Base-by-base conservation (phyloP, 768 basidiomycete genomes). In the Lactarius hatsudake region DNA sequence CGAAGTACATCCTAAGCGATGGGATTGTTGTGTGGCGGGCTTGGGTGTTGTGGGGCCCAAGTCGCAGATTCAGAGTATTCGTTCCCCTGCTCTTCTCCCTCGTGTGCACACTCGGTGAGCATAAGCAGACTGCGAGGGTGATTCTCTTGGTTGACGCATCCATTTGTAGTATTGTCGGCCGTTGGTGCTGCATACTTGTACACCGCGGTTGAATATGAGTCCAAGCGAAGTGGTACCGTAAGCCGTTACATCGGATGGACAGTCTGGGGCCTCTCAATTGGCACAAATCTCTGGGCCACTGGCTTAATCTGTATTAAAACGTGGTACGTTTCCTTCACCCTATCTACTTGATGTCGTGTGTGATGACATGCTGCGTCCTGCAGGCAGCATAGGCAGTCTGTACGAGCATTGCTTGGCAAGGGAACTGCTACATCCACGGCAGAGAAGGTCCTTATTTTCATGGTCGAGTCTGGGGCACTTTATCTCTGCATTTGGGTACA, bases 201-300 rank as follows among this genome's bases (percentile, higher is more conserved):
- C 48, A 1, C 20, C 13, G 26, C 48, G 34, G 0, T 7, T 15
- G 34, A 36, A 9, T 18, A 53, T n/a, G 2, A 32, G 45, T 38
- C 34, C 17, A 8, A 43, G 55, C 55, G 23, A 26, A 18, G 38
- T 3, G 28, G 18, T 26, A 23, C 0, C 10, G 12, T 59, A 13
- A 58, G 53, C 55, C 20, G 1, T 17, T 20, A 38, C 43, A 17
- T 63, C 23, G 34, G 20, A 3, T 53, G 45, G 62, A 8, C 18
- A 10, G 36, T 42, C 38, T 63, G 57, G 57, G 57, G 48, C 13
- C 10, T 54, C 26, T 53, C 56, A 9, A 20, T 63, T 15, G 18
- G 43, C 28, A 67, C 62, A 12, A 67, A 67, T n/a, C 6, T 67
- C 57, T 67, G 66, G 66, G 57, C 62, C 30, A 67, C 66, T 12